phyloP scores from a whole-genome alignment of 257 asterid genomes.

The Scutellaria barbata region DNA sequence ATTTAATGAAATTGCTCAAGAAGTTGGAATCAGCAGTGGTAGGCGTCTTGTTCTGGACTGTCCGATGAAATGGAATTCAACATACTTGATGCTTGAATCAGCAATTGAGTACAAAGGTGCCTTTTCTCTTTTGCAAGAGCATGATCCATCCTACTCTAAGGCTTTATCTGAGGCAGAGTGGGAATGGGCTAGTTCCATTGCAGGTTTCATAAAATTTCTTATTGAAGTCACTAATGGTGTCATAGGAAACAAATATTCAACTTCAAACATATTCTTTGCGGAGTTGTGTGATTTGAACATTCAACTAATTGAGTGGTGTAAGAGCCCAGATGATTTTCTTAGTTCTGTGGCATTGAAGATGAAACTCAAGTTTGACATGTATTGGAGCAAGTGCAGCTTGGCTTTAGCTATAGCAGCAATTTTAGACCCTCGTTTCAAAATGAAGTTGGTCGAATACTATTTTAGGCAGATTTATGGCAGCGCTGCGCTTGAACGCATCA shows the following conservation, averaged over 20 bases:
- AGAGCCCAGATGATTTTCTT: conserved; percentile 75
- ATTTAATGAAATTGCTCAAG: conserved; percentile 72
- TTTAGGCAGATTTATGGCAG: conserved; percentile 67
- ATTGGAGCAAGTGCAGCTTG: conserved; percentile 85
- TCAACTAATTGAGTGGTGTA: conserved; percentile 84
- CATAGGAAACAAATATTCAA: conserved; percentile 58
- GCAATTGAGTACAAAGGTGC: conserved; percentile 72
- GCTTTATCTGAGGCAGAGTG: conserved; percentile 78
- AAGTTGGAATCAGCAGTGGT: conserved; percentile 57
- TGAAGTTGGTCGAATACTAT: conserved; percentile 90
- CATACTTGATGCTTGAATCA: conserved; percentile 78
- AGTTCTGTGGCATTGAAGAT: conserved; percentile 73
- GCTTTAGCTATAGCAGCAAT: conserved; percentile 77
- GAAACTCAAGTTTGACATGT: conserved; percentile 77
- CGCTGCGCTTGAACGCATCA: conserved; percentile 61
- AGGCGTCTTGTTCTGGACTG: conserved; percentile 68
- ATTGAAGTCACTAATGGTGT: conserved; percentile 64
- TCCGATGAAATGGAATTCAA: conserved; percentile 81
- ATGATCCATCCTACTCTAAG: conserved; percentile 63
- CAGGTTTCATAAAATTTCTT: conserved; percentile 68
- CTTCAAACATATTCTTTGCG: conserved; percentile 77
- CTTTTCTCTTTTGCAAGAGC: conserved; percentile 62
- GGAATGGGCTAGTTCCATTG: conserved; percentile 63
- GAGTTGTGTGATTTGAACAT: conserved; percentile 85
- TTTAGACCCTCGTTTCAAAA: conserved; percentile 92